Evolutionary conservation across 805 yeast species (phyloP).

Genomic region (Saccharomycopsis fermentans): DNA sequence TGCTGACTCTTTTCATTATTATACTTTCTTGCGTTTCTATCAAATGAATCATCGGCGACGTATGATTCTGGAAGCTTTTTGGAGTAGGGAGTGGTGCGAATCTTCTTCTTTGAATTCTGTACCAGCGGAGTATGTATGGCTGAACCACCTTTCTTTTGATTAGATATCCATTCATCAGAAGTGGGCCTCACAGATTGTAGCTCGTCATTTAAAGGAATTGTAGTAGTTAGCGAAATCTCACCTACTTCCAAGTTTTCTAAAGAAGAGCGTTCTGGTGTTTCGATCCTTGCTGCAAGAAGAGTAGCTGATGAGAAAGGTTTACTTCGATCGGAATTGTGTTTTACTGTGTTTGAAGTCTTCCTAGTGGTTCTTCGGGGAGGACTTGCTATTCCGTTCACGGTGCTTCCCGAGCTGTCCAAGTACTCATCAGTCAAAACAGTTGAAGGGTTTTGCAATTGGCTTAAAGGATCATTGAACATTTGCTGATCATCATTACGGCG

Average conservation of each 20-base stretch:
- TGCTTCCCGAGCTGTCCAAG: background rate
- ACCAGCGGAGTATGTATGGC: no score
- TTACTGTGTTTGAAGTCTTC: background rate
- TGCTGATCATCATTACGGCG: background rate
- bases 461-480: no score
- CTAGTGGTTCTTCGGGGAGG: background rate
- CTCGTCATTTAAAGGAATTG: background rate
- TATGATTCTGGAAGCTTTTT: background rate
- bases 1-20: background rate
- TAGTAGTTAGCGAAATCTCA: background rate
- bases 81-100: background rate
- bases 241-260: background rate
- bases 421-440: background rate
- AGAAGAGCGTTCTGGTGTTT: background rate
- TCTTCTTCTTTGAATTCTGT: background rate
- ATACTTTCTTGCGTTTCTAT: background rate
- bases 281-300: background rate
- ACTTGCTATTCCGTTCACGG: background rate
- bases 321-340: background rate
- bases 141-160: background rate
- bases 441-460: no score
- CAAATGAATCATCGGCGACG: background rate
- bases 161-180: background rate
- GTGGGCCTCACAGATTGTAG: background rate
- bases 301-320: background rate